Evolutionary conservation across 805 yeast species (phyloP), one percentile per base, ranked within the genome.

Genomic region (Nakazawaea sp.): DNA sequence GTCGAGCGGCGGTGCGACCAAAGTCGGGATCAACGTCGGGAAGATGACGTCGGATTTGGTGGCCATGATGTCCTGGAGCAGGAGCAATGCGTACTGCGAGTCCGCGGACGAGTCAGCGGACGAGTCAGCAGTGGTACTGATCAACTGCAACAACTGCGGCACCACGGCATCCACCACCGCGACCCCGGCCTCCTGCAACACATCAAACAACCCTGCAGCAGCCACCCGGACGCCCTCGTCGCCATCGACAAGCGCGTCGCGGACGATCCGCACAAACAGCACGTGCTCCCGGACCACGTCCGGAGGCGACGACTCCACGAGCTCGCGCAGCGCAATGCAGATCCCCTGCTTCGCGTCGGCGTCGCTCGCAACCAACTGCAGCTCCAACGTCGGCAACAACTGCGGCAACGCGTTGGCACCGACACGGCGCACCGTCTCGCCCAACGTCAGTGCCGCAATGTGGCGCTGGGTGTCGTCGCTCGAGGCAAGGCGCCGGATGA

Each of bases 271-370:
- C 45, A 90, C 81, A 51, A 92, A 77, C 1, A 68, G 64, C 61
- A 86, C 86, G 61, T 76, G 81, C 45, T 74, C 76, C 19, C 53
- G 62, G 42, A 90, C 66, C 6, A 76, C 72, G 12, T 76, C 83
- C 3, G 63, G 56, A 8, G 75, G 65, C 4, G 94, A 74, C 0
- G 96, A 83, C 45, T 76, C 79, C 44, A 89, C 78, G 44, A 92
- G 75, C 56, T 89, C 97, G 30, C 78, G 74, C 33, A 88, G 66
- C 7, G 98, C 98, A 56, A 90, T 78, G 67, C 98, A 92, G 35
- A 92, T 86, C 67, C 99, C 99, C 64, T 89, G 95, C 55, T 84
- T 85, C 26, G 95, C 81, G 54, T 81, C 92, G n/a, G 84, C 64
- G 50, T 83, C 92, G n/a, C 68, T 63, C 12, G 65, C 52, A 36